A percentile compares a stretch with the other conserved stretches of the same genome.
These are phyloP conservation scores for Aeminium ludgeri DNA, from an alignment of 495 filamentous ascomycete species.

Conservation along the genomic window DNA sequence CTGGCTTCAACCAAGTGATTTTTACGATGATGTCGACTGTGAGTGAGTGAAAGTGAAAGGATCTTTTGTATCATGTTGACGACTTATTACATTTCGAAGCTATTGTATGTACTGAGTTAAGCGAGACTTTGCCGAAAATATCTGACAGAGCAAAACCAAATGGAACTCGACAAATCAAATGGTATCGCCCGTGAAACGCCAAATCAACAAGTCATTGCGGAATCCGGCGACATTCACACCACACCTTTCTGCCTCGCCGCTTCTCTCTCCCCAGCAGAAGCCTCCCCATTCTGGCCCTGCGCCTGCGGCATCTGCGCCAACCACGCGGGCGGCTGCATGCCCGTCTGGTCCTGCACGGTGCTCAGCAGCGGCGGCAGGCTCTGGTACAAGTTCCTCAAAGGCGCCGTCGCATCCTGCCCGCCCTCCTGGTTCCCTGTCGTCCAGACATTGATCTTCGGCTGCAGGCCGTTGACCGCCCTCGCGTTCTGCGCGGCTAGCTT, in stretches of 20 bases:
- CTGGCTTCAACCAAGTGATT: no score
- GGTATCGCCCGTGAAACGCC: no score
- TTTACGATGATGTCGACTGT: no score
- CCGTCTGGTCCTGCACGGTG: slow-evolving; percentile 74
- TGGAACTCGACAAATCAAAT: no score
- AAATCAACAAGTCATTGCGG: no score
- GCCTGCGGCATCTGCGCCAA: slow-evolving; percentile 33
- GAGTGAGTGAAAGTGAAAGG: no score
- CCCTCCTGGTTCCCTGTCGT: slow-evolving; percentile 44
- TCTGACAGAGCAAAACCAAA: no score
- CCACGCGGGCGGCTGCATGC: slow-evolving; percentile 47
- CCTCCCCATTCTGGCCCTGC: slow-evolving; percentile 5
- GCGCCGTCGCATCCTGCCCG: slow-evolving; percentile 29
- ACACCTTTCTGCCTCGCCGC: slow-evolving; percentile 3
- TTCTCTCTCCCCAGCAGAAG: slow-evolving; percentile 6
- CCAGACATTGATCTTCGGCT: slow-evolving; percentile 80
- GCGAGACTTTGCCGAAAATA: no score
- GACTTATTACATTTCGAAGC: no score
- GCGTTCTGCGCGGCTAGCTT: slow-evolving; percentile 54
- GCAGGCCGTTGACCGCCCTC: slow-evolving; percentile 52
- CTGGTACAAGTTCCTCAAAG: slow-evolving; percentile 50
- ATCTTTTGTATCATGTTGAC: no score
- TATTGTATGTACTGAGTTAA: no score
- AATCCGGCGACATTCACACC: background rate
- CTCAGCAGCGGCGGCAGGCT: slow-evolving; percentile 59